Evolutionary conservation across 2,329 filamentous ascomycete genomes (phyloP).

Genomic region (Scortechinia acanthostroma): DNA sequence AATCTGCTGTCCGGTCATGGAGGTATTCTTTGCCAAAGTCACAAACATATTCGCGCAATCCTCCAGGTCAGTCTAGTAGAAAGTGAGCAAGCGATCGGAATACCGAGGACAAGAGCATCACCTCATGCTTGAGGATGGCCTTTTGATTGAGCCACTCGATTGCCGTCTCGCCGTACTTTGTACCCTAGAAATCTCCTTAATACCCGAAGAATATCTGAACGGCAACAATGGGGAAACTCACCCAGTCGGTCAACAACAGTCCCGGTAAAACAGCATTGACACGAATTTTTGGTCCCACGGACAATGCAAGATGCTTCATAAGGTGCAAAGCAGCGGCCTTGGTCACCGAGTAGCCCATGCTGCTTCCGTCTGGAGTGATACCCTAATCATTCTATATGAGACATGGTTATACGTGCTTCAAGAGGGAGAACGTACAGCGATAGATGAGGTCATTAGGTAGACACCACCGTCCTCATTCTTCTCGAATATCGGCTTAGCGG

Average conservation of each 20-base stretch:
- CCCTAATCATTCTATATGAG: too few species aligned
- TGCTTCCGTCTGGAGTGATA: conserved; percentile 10
- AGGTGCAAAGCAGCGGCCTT: conserved; percentile 48
- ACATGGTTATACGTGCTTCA: too few species aligned
- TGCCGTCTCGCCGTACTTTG: conserved; percentile 39
- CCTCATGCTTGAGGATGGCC: conserved; percentile 45
- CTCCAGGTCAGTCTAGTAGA: conserved; percentile 24
- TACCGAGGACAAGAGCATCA: too few species aligned
- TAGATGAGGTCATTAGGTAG: conserved; percentile 55
- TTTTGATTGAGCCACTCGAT: conserved; percentile 37
- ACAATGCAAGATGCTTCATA: conserved; percentile 55
- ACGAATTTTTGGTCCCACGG: conserved; percentile 53
- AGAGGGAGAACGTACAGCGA: conserved; percentile 35
- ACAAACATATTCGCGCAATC: conserved; percentile 28
- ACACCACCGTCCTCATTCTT: conserved; percentile 54
- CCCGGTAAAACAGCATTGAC: conserved; percentile 61
- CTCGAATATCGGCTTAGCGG: conserved; percentile 49
- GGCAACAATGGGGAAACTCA: conserved; percentile 12
- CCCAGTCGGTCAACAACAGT: conserved; percentile 60
- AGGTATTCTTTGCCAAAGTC: conserved; percentile 29
- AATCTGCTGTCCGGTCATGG: conserved; percentile 33
- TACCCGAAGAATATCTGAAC: too few species aligned
- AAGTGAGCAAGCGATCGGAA: too few species aligned
- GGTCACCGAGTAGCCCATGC: conserved; percentile 20
- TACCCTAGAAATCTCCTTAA: conserved; percentile 35